A percentile compares a stretch with the other conserved stretches of the same genome.
phyloP scores from a whole-genome alignment of 805 yeast species.

The Kuraishia ogatae region DNA sequence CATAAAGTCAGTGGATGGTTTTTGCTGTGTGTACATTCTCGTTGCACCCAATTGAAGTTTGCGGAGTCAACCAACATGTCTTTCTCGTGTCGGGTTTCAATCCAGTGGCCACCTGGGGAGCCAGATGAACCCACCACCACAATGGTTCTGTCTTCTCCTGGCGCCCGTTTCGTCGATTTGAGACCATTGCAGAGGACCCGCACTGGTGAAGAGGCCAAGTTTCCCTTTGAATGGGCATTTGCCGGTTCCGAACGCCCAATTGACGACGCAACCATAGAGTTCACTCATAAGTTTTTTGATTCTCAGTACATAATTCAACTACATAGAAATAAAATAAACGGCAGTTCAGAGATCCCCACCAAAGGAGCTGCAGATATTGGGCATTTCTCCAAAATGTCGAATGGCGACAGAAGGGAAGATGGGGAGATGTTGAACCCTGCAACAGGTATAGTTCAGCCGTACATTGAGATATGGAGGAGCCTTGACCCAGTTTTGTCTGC shows the following conservation, averaged over 20 bases:
- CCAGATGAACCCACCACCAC: slow-evolving; percentile 38
- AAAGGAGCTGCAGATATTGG: slow-evolving; percentile 29
- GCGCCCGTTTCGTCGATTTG: slow-evolving; percentile 38
- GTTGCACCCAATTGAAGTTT: too few species aligned
- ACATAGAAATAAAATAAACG: slow-evolving; percentile 4
- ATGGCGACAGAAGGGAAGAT: slow-evolving; percentile 37
- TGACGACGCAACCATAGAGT: slow-evolving; percentile 26
- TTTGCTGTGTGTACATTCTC: too few species aligned
- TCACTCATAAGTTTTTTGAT: slow-evolving; percentile 32
- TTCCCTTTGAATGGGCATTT: slow-evolving; percentile 52
- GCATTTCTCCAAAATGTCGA: slow-evolving; percentile 27
- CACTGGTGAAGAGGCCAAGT: slow-evolving; percentile 17
- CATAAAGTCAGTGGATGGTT: too few species aligned
- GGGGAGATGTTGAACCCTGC: slow-evolving; percentile 40
- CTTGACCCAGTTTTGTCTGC: slow-evolving; percentile 29
- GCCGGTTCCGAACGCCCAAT: slow-evolving; percentile 37
- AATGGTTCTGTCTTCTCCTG: slow-evolving; percentile 36
- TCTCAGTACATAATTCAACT: slow-evolving; percentile 23
- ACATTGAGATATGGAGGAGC: slow-evolving; percentile 48
- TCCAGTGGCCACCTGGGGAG: slow-evolving; percentile 41
- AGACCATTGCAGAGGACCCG: slow-evolving; percentile 25
- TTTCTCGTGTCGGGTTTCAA: slow-evolving; percentile 37
- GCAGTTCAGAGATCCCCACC: slow-evolving; percentile 5
- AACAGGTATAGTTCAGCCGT: slow-evolving; percentile 31
- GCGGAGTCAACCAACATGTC: too few species aligned